A percentile compares a stretch with the other conserved stretches of the same genome.
Evolutionary conservation across 495 filamentous ascomycete genomes (phyloP).

Genomic region (Neurospora sp.): DNA sequence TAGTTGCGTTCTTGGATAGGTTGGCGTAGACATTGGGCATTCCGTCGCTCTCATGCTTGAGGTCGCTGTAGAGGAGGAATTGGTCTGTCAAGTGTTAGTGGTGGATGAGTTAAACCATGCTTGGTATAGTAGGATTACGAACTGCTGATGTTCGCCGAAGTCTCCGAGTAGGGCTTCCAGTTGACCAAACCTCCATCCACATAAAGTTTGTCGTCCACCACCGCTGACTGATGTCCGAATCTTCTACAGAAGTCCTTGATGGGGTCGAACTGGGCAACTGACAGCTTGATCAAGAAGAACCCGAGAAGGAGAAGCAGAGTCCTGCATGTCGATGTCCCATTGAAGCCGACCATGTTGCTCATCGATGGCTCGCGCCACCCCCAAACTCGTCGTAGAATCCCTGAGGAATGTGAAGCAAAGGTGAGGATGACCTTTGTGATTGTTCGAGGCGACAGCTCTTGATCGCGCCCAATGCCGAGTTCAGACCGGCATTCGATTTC

Average conservation of each 20-base stretch:
- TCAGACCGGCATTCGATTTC: background rate
- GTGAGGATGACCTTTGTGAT: background rate
- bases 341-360: background rate
- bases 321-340: background rate
- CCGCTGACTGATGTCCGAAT: constrained; percentile 41
- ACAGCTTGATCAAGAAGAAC: background rate
- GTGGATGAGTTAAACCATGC: background rate
- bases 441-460: no score
- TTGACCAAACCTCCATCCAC: constrained; percentile 46
- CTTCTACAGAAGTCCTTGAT: constrained; percentile 41
- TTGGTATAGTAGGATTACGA: constrained; percentile 5
- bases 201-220: constrained; percentile 40
- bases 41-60: constrained; percentile 26
- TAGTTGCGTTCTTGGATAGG: constrained; percentile 36
- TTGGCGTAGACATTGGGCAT: constrained; percentile 43
- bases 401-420: background rate
- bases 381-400: background rate
- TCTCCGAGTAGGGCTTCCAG: constrained; percentile 32
- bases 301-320: background rate
- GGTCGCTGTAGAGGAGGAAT: constrained; percentile 39
- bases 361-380: background rate
- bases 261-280: constrained; percentile 22
- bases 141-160: constrained; percentile 41
- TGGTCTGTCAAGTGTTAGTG: constrained; percentile 22
- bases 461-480: background rate